phyloP scores from a whole-genome alignment of 805 yeast genomes.

The Yarrowia divulgata region DNA sequence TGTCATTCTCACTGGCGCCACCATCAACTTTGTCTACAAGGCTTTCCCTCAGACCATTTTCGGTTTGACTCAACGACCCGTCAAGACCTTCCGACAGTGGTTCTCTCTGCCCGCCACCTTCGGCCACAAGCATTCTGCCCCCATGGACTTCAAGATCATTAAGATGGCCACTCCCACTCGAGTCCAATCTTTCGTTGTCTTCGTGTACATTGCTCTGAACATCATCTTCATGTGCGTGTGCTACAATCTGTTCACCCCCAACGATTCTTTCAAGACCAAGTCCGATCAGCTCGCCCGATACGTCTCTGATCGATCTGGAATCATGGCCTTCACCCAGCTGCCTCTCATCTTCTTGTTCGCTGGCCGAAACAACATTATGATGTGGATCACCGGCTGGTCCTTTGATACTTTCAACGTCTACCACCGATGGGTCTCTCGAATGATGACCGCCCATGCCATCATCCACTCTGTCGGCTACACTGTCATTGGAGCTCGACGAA shows the following conservation, averaged over 20 bases:
- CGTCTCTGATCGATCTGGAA: constrained; percentile 44
- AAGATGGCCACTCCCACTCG: constrained; percentile 53
- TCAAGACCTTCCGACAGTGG: constrained; percentile 44
- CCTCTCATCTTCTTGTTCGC: constrained; percentile 56
- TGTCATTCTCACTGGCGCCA: constrained; percentile 44
- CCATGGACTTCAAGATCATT: constrained; percentile 43
- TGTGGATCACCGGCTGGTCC: constrained; percentile 65
- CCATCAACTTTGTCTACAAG: constrained; percentile 43
- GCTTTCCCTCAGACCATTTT: constrained; percentile 40
- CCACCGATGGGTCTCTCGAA: constrained; percentile 56
- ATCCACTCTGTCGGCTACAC: constrained; percentile 44
- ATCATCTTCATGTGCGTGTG: constrained; percentile 43
- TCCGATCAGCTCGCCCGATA: constrained; percentile 42
- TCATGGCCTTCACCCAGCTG: constrained; percentile 45
- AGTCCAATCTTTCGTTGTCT: constrained; percentile 53
- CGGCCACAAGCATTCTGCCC: constrained; percentile 48
- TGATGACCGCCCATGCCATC: constrained; percentile 43
- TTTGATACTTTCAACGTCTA: constrained; percentile 65
- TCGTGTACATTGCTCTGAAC: constrained; percentile 50
- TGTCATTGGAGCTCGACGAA: constrained; percentile 39
- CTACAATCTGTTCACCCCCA: constrained; percentile 42
- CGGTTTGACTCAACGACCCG: constrained; percentile 31
- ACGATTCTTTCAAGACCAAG: constrained; percentile 44
- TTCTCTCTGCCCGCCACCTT: constrained; percentile 50
- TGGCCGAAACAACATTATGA: constrained; percentile 73